phyloP scores from a whole-genome alignment of 371 early-diverging fungal genomes.

The Rhizopus sp. region DNA sequence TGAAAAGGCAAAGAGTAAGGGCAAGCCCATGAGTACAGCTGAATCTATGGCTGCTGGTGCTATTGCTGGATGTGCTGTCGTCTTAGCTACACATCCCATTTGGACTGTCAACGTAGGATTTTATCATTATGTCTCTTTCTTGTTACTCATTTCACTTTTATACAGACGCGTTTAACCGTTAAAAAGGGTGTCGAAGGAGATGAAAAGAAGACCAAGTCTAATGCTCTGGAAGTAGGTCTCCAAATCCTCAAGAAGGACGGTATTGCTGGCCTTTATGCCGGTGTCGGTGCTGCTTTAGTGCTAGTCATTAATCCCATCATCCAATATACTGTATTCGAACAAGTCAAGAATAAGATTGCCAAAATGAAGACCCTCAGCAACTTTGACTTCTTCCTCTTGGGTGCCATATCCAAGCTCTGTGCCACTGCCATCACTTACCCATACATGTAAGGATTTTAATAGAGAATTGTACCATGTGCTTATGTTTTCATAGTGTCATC shows the following conservation, averaged over 20 bases:
- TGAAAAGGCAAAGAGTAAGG: slow-evolving; percentile 66
- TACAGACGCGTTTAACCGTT: slow-evolving; percentile 69
- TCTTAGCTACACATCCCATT: slow-evolving; percentile 93
- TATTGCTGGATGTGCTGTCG: slow-evolving; percentile 87
- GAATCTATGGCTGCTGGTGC: slow-evolving; percentile 94
- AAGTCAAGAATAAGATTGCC: slow-evolving; percentile 72
- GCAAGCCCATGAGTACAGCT: slow-evolving; percentile 69
- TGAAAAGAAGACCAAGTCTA: slow-evolving; percentile 34
- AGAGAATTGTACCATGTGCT: not conserved
- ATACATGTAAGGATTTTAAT: slow-evolving; percentile 73
- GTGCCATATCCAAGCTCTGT: slow-evolving; percentile 91
- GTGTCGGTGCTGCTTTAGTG: slow-evolving; percentile 89
- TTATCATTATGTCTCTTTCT: not conserved
- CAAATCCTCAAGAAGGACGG: slow-evolving; percentile 90
- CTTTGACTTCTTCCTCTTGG: slow-evolving; percentile 93
- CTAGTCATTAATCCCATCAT: slow-evolving; percentile 98
- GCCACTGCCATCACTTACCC: slow-evolving; percentile 97
- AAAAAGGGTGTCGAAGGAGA: slow-evolving; percentile 57
- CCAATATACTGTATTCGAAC: slow-evolving; percentile 97
- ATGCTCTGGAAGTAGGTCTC: slow-evolving; percentile 51
- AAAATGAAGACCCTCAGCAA: slow-evolving; percentile 63
- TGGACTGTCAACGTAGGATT: slow-evolving; percentile 92
- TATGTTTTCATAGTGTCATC: slow-evolving; percentile 61
- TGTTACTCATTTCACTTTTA: not conserved
- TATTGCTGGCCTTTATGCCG: slow-evolving; percentile 82